Evolutionary conservation across 306 rosid species (phyloP).

Genomic region (Lupinus albus): DNA sequence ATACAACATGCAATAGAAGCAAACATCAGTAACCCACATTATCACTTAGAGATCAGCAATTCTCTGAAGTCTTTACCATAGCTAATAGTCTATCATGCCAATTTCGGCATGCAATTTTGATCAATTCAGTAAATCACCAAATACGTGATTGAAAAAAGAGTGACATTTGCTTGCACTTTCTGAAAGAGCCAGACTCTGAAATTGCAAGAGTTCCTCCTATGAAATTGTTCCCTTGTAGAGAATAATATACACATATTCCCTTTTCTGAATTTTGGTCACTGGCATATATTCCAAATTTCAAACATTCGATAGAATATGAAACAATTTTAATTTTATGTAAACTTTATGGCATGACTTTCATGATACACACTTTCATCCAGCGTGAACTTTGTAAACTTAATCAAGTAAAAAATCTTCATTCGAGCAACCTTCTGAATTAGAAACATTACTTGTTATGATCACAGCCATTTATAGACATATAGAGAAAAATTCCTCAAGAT

Average conservation of each 20-base stretch:
- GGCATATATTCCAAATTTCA: neutral
- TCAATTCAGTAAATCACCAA: conserved; percentile 8
- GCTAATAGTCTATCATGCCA: neutral
- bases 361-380: conserved; percentile 12
- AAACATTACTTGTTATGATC: neutral
- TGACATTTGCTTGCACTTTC: neutral
- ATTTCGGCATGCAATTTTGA: neutral
- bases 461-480: neutral
- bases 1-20: neutral
- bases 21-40: neutral
- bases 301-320: conserved; percentile 15
- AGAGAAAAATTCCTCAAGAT: neutral
- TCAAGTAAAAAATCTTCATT: conserved; percentile 24
- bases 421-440: conserved; percentile 21
- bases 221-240: no score
- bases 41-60: conserved; percentile 18
- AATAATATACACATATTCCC: no score
- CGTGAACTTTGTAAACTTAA: neutral
- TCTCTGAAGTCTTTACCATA: neutral
- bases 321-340: conserved; percentile 8
- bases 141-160: neutral
- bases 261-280: no score
- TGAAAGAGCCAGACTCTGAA: no score
- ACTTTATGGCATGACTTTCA: conserved; percentile 6
- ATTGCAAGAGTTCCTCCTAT: no score